Evolutionary conservation across 768 basidiomycete genomes (phyloP).

Genomic region (Termitomyces sp.): DNA sequence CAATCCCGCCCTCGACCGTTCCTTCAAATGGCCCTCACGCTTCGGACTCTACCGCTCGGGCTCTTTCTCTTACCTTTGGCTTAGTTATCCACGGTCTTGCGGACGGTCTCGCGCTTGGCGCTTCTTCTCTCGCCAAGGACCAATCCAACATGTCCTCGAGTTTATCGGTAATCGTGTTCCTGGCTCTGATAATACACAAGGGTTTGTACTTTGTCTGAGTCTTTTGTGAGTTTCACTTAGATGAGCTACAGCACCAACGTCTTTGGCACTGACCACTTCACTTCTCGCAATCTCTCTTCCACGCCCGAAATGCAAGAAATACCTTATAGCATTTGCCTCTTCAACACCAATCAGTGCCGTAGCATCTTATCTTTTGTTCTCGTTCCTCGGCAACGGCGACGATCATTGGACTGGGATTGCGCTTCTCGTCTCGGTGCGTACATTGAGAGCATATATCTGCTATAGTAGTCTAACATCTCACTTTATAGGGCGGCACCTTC

Average conservation of each 20-base stretch:
- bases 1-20: slow-evolving; percentile 5
- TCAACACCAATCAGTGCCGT: slow-evolving; percentile 84
- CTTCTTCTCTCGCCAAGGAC: slow-evolving; percentile 45
- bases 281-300: slow-evolving; percentile 75
- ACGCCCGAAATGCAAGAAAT: slow-evolving; percentile 60
- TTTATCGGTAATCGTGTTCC: slow-evolving; percentile 80
- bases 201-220: slow-evolving; percentile 29
- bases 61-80: slow-evolving; percentile 77
- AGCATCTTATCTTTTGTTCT: slow-evolving; percentile 65
- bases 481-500: slow-evolving; percentile 79
- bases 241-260: slow-evolving; percentile 69
- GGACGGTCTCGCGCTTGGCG: slow-evolving; percentile 90
- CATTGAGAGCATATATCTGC: background rate
- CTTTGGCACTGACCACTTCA: slow-evolving; percentile 82
- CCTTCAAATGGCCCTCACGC: slow-evolving; percentile 14
- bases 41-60: slow-evolving; percentile 26
- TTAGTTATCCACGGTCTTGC: slow-evolving; percentile 84
- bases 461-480: background rate
- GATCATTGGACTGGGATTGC: slow-evolving; percentile 68
- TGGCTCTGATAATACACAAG: slow-evolving; percentile 92
- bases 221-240: background rate
- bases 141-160: slow-evolving; percentile 29
- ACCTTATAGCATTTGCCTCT: slow-evolving; percentile 72
- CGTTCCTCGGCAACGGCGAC: slow-evolving; percentile 40
- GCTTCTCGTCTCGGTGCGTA: slow-evolving; percentile 76